These are phyloP conservation scores for Mycena sp. DNA, from an alignment of 1,284 basidiomycete genomes.

Conservation along the genomic window DNA sequence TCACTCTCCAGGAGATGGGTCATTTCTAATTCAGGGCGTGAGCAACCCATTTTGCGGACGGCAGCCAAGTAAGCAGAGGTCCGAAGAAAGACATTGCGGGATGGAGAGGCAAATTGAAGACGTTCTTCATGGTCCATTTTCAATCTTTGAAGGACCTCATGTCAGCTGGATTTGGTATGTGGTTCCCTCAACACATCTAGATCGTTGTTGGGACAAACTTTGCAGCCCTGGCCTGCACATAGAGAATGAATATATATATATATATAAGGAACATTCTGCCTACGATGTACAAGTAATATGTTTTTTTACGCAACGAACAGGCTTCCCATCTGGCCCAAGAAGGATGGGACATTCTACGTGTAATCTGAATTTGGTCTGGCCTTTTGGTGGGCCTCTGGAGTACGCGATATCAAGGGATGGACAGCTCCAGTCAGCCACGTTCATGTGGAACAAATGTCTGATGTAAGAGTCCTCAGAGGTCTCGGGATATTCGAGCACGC, in stretches of 20 bases:
- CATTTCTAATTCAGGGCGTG: neutral
- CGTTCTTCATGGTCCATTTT: too few species aligned
- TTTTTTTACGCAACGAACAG: too few species aligned
- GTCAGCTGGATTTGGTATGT: too few species aligned
- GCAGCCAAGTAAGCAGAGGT: neutral
- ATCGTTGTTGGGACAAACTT: too few species aligned
- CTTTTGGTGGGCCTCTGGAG: neutral
- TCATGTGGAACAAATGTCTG: neutral
- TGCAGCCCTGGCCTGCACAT: too few species aligned
- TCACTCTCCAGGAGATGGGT: neutral
- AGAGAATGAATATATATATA: too few species aligned
- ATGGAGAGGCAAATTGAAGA: neutral
- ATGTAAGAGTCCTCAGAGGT: neutral
- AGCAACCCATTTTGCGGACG: neutral
- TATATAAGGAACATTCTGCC: too few species aligned
- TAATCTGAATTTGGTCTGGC: neutral
- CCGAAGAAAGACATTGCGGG: neutral
- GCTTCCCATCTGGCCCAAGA: too few species aligned
- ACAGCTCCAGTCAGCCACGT: neutral
- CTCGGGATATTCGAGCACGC: constrained; percentile 2
- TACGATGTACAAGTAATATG: too few species aligned
- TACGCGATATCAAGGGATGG: neutral
- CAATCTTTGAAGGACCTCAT: too few species aligned
- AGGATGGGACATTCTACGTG: too few species aligned
- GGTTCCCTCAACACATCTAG: too few species aligned